These are phyloP conservation scores for Wickerhamomyces sydowiorum DNA, from an alignment of 805 yeast species.

Conservation along the genomic window DNA sequence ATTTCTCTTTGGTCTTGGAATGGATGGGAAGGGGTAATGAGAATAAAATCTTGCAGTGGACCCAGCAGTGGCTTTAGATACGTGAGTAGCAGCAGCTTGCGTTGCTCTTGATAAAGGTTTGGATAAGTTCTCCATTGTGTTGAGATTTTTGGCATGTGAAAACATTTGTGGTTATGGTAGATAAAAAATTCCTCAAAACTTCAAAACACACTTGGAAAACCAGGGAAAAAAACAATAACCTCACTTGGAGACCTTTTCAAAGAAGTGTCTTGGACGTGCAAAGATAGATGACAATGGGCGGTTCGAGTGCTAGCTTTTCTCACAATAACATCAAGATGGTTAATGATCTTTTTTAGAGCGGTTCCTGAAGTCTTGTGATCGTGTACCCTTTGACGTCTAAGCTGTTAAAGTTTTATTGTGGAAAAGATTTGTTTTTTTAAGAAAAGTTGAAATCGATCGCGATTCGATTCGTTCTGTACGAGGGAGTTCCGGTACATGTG, in stretches of 20 bases:
- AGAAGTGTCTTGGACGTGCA: neutral
- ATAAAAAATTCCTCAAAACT: neutral
- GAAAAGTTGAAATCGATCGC: neutral
- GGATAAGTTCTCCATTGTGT: slow-evolving; percentile 6
- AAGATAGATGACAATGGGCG: neutral
- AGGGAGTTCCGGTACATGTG: neutral
- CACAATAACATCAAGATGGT: neutral
- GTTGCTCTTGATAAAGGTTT: slow-evolving; percentile 3
- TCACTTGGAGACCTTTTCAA: neutral
- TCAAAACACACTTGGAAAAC: neutral
- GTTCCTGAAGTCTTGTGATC: neutral
- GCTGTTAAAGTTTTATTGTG: neutral
- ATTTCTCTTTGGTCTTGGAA: slow-evolving; percentile 53
- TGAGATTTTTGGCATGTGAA: slow-evolving; percentile 16
- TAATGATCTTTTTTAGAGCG: neutral
- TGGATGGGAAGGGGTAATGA: slow-evolving; percentile 41
- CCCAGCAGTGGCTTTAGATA: slow-evolving; percentile 3
- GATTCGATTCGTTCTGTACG: neutral
- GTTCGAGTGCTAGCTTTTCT: neutral
- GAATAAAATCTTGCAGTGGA: slow-evolving; percentile 14
- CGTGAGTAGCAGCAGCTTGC: slow-evolving; percentile 1
- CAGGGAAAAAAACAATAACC: neutral
- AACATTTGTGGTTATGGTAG: slow-evolving; percentile 6
- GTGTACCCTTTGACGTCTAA: neutral
- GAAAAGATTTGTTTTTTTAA: neutral